A percentile compares a stretch with the other conserved stretches of the same genome.
Conservation (phyloP, 2,329 filamentous ascomycete species). For the Calonectria ilicicola region DNA sequence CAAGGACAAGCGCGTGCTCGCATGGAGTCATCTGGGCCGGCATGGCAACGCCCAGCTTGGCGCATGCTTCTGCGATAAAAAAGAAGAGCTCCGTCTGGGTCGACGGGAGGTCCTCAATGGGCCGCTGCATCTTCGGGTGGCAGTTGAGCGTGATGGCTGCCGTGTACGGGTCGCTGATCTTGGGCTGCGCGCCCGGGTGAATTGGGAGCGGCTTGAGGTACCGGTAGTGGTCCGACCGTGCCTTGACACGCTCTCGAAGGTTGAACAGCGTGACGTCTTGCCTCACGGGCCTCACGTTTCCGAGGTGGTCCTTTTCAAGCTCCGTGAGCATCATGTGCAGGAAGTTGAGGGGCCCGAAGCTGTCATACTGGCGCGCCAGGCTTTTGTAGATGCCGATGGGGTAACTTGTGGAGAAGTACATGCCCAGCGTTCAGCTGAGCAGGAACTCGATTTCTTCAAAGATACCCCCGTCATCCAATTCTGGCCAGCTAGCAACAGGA, state of each 20-base stretch:
- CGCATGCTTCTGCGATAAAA: background rate
- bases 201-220: background rate
- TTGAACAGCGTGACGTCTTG: background rate
- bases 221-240: background rate
- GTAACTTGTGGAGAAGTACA: background rate
- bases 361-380: background rate
- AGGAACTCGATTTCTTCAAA: background rate
- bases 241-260: background rate
- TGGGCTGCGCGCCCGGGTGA: background rate
- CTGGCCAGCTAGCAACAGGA: background rate
- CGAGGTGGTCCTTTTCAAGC: background rate
- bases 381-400: background rate
- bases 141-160: background rate
- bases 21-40: background rate
- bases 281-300: background rate
- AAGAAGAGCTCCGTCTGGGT: background rate
- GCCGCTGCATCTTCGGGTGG: background rate
- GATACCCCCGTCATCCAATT: too few species aligned
- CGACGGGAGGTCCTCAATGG: background rate
- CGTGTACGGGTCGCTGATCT: background rate
- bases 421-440: background rate
- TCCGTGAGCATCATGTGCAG: background rate
- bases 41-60: background rate
- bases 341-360: background rate
- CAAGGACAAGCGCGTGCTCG: background rate